Conservation (phyloP, 2,329 filamentous ascomycete genomes). For the Exophiala xenobiotica region DNA sequence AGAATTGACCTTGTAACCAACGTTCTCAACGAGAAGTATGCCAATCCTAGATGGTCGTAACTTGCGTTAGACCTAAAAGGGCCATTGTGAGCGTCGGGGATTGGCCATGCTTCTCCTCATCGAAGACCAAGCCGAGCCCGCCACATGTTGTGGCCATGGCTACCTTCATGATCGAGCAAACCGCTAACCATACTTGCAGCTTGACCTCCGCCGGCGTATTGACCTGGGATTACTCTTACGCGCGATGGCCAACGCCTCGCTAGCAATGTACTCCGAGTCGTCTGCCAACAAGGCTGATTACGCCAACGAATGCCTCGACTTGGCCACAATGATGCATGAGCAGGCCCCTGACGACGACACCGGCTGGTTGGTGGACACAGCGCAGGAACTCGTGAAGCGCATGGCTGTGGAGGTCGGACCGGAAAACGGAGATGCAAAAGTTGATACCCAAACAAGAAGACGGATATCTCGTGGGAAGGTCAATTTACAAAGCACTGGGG, state of each 20-base stretch:
- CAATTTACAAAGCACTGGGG: neutral
- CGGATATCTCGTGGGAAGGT: neutral
- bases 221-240: neutral
- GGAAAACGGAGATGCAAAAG: neutral
- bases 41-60: too few relatives aligned
- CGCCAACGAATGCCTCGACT: neutral
- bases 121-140: too few relatives aligned
- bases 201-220: neutral
- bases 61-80: too few relatives aligned
- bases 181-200: too few relatives aligned
- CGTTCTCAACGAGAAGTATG: too few relatives aligned
- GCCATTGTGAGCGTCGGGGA: too few relatives aligned
- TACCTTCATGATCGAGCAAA: too few relatives aligned
- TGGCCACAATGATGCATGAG: neutral
- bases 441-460: neutral
- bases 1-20: too few relatives aligned
- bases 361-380: neutral
- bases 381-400: neutral
- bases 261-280: neutral
- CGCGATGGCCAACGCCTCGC: neutral
- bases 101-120: too few relatives aligned
- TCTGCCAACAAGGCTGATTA: neutral
- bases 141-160: too few relatives aligned
- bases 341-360: neutral
- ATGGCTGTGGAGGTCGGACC: neutral